phyloP scores from a whole-genome alignment of 768 basidiomycete species.

The Tylopilus cervinicoccineus region DNA sequence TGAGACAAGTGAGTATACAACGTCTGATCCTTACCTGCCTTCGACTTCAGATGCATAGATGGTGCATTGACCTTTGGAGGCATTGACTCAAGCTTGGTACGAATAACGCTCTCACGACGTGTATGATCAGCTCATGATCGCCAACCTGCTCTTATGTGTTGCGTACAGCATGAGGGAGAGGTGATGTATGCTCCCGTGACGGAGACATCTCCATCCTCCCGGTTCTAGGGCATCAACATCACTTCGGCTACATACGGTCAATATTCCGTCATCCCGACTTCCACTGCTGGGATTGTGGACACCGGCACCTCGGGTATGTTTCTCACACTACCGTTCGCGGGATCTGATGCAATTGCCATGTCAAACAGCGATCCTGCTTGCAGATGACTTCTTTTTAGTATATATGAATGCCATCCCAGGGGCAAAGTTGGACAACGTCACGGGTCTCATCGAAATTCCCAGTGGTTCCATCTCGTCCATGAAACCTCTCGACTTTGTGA shows the following conservation, averaged over 20 bases:
- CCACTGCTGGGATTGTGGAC: constrained; percentile 29
- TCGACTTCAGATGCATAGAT: constrained; percentile 9
- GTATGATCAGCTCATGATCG: no score
- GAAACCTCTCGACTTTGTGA: constrained; percentile 12
- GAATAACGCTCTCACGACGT: no score
- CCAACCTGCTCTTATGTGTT: background rate
- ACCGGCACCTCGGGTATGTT: constrained; percentile 27
- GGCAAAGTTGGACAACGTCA: background rate
- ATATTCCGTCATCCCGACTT: constrained; percentile 10
- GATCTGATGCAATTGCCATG: no score
- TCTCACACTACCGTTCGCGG: background rate
- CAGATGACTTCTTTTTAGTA: constrained; percentile 12
- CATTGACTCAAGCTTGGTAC: constrained; percentile 13
- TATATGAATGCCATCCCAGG: constrained; percentile 16
- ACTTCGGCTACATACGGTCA: constrained; percentile 15
- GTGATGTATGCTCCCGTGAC: constrained; percentile 27
- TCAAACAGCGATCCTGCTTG: constrained; percentile 19
- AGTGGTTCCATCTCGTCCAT: constrained; percentile 9
- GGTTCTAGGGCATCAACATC: constrained; percentile 31
- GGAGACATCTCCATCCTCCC: constrained; percentile 17
- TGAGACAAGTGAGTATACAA: no score
- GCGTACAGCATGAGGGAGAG: constrained; percentile 18
- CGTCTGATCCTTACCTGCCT: no score
- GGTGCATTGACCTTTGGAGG: constrained; percentile 27
- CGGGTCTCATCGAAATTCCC: constrained; percentile 14